Evolutionary conservation across 768 basidiomycete species (phyloP).

Genomic region (Boletus patriciae): DNA sequence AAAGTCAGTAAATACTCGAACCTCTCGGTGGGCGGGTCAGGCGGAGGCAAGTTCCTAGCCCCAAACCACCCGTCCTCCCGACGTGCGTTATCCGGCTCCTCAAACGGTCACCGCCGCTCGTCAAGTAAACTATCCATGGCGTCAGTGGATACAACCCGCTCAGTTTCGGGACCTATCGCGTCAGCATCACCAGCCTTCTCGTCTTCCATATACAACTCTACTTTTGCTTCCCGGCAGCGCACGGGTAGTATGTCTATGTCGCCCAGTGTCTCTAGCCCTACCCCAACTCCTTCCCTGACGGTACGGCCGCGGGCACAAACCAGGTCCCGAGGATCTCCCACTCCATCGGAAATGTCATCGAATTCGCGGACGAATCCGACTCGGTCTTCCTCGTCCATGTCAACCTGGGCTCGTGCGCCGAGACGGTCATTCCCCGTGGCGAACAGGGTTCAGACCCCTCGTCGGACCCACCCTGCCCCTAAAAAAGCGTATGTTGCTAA

Average conservation of each 20-base stretch:
- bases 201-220: constrained; percentile 53
- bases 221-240: constrained; percentile 82
- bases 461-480: constrained; percentile 36
- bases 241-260: constrained; percentile 63
- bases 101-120: constrained; percentile 47
- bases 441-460: constrained; percentile 48
- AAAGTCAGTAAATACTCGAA: constrained; percentile 32
- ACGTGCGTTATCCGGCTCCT: constrained; percentile 51
- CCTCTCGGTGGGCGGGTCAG: constrained; percentile 31
- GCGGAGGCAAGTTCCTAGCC: constrained; percentile 43
- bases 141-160: constrained; percentile 51
- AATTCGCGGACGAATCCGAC: constrained; percentile 48
- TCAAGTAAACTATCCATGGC: constrained; percentile 55
- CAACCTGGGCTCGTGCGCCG: constrained; percentile 70
- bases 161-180: constrained; percentile 65
- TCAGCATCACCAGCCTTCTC: constrained; percentile 36
- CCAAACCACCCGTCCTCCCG: constrained; percentile 48
- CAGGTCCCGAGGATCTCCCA: constrained; percentile 55
- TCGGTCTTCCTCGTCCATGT: constrained; percentile 46
- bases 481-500: constrained; percentile 81
- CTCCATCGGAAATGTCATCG: constrained; percentile 58
- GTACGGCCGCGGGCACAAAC: constrained; percentile 44
- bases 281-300: constrained; percentile 32
- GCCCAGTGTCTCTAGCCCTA: constrained; percentile 41
- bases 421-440: constrained; percentile 55